Conservation (phyloP, 2,329 filamentous ascomycete genomes). For the Colletotrichum kahawae region DNA sequence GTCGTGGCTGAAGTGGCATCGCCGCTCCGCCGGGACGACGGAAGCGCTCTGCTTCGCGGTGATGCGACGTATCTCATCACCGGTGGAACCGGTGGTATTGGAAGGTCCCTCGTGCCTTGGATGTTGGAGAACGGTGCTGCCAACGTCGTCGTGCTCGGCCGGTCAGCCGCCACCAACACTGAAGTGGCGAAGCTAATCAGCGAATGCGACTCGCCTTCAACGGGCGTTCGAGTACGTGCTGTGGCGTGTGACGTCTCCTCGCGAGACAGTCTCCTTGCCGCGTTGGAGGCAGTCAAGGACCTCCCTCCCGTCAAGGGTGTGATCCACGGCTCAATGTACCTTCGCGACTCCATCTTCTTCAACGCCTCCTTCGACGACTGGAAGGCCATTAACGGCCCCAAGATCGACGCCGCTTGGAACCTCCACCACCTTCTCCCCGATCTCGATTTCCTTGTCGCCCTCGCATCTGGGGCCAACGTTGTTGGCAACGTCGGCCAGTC, state of each 20-base stretch:
- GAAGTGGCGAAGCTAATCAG: background rate
- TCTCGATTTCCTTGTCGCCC: background rate
- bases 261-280: background rate
- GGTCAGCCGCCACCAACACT: background rate
- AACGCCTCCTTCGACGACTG: background rate
- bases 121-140: background rate
- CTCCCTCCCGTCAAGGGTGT: background rate
- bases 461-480: background rate
- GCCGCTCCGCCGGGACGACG: background rate
- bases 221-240: rapidly evolving
- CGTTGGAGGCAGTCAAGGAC: background rate
- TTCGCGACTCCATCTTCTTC: background rate
- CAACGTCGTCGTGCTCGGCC: background rate
- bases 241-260: background rate
- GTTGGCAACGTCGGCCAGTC: background rate
- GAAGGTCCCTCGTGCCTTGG: background rate
- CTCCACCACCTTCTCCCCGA: background rate
- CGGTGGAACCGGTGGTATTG: background rate
- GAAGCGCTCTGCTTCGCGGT: background rate
- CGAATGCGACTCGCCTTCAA: background rate
- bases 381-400: background rate
- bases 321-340: background rate
- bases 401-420: background rate
- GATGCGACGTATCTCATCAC: background rate
- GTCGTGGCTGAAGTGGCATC: background rate